A percentile compares a stretch with the other conserved stretches of the same genome.
Evolutionary conservation across 2,329 filamentous ascomycete species (phyloP).

Genomic region (Aspergillus oerlinghausenensis): DNA sequence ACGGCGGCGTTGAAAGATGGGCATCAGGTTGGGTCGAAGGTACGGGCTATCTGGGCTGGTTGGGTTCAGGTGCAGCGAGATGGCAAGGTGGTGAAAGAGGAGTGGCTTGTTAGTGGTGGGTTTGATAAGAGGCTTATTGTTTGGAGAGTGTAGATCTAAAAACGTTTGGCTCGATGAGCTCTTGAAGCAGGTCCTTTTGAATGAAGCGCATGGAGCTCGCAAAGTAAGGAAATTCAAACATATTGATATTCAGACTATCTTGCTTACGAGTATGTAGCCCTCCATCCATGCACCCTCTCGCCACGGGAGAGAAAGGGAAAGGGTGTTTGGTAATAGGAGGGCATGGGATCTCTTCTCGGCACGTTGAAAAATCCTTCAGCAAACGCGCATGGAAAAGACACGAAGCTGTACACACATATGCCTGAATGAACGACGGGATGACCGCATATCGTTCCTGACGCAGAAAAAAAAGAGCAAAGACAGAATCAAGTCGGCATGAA

Average conservation of each 20-base stretch:
- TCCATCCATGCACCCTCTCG: slow-evolving; percentile 46
- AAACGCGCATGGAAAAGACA: slow-evolving; percentile 54
- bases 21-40: slow-evolving; percentile 55
- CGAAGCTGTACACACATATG: slow-evolving; percentile 71
- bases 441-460: slow-evolving; percentile 7
- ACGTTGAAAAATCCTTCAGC: slow-evolving; percentile 65
- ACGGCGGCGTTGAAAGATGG: slow-evolving; percentile 45
- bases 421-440: slow-evolving; percentile 30
- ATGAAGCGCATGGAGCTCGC: background rate
- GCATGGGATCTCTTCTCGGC: slow-evolving; percentile 53
- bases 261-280: slow-evolving; percentile 35
- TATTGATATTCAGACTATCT: background rate
- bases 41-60: slow-evolving; percentile 56
- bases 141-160: slow-evolving; percentile 39
- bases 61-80: slow-evolving; percentile 28
- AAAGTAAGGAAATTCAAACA: background rate
- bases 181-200: background rate
- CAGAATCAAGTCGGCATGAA: background rate
- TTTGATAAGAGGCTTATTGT: slow-evolving; percentile 60
- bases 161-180: slow-evolving; percentile 11
- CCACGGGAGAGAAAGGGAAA: slow-evolving; percentile 34
- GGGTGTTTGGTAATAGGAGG: slow-evolving; percentile 49
- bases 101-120: slow-evolving; percentile 58
- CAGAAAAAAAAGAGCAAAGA: background rate
- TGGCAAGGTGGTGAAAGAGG: slow-evolving; percentile 33